Evolutionary conservation across 352 stramenopile species (phyloP).

Genomic region (Pythium biforme): DNA sequence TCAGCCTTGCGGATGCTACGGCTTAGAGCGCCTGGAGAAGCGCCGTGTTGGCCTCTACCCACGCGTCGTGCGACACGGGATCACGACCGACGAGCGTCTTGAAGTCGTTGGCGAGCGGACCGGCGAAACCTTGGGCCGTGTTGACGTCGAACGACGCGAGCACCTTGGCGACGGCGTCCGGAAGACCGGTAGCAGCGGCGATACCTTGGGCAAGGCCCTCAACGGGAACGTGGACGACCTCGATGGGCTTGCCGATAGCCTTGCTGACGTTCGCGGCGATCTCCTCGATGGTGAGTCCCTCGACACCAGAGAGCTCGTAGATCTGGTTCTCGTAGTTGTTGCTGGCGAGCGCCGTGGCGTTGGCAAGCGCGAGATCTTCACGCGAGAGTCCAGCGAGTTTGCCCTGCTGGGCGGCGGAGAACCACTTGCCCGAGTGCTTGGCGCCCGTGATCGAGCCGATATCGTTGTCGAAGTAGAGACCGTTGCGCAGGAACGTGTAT

Average conservation of each 20-base stretch:
- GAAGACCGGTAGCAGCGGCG: neutral
- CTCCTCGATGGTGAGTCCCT: slow-evolving; percentile 11
- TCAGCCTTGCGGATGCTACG: neutral
- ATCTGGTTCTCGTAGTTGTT: slow-evolving; percentile 13
- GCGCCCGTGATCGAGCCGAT: neutral
- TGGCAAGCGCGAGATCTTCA: slow-evolving; percentile 14
- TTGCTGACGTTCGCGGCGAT: slow-evolving; percentile 13
- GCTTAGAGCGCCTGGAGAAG: slow-evolving; percentile 20
- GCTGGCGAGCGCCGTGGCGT: slow-evolving; percentile 13
- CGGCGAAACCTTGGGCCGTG: slow-evolving; percentile 6
- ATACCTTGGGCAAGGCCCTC: slow-evolving; percentile 3
- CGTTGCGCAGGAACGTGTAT: slow-evolving; percentile 19
- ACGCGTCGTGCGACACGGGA: slow-evolving; percentile 15
- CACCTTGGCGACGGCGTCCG: slow-evolving; percentile 1
- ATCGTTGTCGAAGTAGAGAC: slow-evolving; percentile 15
- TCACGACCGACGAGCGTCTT: slow-evolving; percentile 23
- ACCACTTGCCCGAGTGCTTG: slow-evolving; percentile 18
- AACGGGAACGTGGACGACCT: slow-evolving; percentile 13
- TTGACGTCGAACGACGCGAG: slow-evolving; percentile 22
- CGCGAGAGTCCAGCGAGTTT: slow-evolving; percentile 5
- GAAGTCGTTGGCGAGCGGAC: slow-evolving; percentile 16
- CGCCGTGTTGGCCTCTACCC: slow-evolving; percentile 21
- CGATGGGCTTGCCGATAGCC: slow-evolving; percentile 14
- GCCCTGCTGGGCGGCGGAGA: slow-evolving; percentile 6
- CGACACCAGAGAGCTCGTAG: slow-evolving; percentile 12